Evolutionary conservation across 805 yeast genomes (phyloP), one percentile per base, ranked within the genome.

Genomic region (Torulaspora franciscae): DNA sequence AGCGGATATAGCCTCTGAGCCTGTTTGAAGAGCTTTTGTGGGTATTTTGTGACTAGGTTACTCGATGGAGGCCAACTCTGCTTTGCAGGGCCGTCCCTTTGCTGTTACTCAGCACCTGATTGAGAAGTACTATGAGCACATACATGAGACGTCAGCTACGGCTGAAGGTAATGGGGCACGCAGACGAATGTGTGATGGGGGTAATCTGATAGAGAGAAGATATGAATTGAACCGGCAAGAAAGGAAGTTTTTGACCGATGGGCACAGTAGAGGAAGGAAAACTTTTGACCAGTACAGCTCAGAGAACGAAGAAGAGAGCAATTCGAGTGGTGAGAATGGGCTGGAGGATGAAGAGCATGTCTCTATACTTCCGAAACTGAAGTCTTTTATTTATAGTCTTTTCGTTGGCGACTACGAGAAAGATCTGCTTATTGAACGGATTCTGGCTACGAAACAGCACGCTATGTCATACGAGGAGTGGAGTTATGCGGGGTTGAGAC

Each of bases 391-490:
- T 7, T 55, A 54, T 38, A 45, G 48, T 15, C 34, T 55, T 13
- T 53, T 52, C 30, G 48, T 50, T 25, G 55, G 61, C 9, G 56
- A 52, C 38, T 56, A 57, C 40, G 70, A 69, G 35, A 65, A 59
- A 11, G 57, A 61, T 13, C 66, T 70, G 26, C 61, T 60, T 37
- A 66, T 73, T 26, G 65, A 67, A 38, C 65, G 61, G 32, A 54
- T 75, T 13, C 45, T 66, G 6, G 66, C 69, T 3, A 76, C 72
- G 46, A 79, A 74, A 60, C 68, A 65, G 37, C 69, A 71, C 15
- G 77, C 82, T 0, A 67, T 70, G 3, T 72, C 78, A 1, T 81
- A 77, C 54, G 63, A 68, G 6, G 78, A 78, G 38, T 91, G 98
- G 98, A 69, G 75, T 25, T 75, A 73, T 1, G 72, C 80, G 0